Conservation (phyloP, 257 asterid genomes). For the Forsythia viridissima region DNA sequence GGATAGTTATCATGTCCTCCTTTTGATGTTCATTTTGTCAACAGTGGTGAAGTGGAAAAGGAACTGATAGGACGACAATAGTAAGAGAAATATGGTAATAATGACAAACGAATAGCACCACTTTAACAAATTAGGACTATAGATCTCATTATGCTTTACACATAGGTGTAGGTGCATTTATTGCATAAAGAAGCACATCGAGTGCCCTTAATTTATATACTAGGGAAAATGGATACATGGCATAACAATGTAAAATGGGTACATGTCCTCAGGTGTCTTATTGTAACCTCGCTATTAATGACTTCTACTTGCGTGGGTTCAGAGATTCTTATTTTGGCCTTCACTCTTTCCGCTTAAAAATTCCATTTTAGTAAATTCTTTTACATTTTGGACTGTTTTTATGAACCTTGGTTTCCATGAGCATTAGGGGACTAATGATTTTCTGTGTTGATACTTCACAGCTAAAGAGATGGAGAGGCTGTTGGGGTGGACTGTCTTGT, state of each 20-base stretch:
- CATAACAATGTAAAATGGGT: background rate
- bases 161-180: no score
- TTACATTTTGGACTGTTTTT: slow-evolving; percentile 6
- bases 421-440: slow-evolving; percentile 24
- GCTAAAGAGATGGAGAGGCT: slow-evolving; percentile 88
- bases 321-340: background rate
- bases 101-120: no score
- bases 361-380: slow-evolving; percentile 20
- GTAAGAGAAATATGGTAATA: no score
- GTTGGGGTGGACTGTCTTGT: slow-evolving; percentile 76
- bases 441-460: slow-evolving; percentile 29
- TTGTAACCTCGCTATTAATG: background rate
- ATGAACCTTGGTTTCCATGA: background rate
- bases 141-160: no score
- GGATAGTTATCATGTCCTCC: no score
- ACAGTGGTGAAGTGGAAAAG: no score
- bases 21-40: no score
- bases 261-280: background rate
- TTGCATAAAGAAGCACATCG: no score
- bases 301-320: background rate
- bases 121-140: no score
- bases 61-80: no score
- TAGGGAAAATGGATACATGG: background rate
- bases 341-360: slow-evolving; percentile 14
- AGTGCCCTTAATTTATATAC: background rate